Evolutionary conservation across 805 yeast genomes (phyloP), one percentile per base, ranked within the genome.

Genomic region (Starmerella cellae): DNA sequence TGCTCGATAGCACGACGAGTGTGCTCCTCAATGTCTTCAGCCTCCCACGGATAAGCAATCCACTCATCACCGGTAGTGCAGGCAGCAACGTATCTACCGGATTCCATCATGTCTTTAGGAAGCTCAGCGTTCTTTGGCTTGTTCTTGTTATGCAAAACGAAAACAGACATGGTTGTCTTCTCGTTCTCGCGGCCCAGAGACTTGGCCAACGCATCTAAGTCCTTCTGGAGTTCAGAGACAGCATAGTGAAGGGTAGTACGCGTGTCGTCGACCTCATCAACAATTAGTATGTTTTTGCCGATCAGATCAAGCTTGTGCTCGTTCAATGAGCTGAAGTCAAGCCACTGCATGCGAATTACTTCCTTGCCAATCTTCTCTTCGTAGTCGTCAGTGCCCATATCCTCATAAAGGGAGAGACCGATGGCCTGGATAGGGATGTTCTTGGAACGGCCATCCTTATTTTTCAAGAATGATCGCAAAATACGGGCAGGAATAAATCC

Each of bases 401-500:
- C 91, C 65, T 88, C 98, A 60, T 88, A 88, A 42, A 88, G 69
- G 1, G 96, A 84, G 52, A 88, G 70, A 27, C 91, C 93, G 53
- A 88, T 83, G 37, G 98, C 96, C 76, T 87, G 88, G 57, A 88
- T 84, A 56, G 94, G 79, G 47, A 85, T 79, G 55, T 87, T 88
- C 42, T 42, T 42, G 46, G 78, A 68, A 46, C 94, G 94, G 24
- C 81, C 82, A 17, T 48, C 54, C 29, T 44, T 43, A 27, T 42
- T 28, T 63, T 87, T 88, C 53, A 88, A 68, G 63, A 88, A 91
- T 2, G 97, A 78, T 62, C 98, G 76, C 60, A 88, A 71, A 64
- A 91, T 91, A 61, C 98, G 76, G 8, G 98, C 96, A 22, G 97
- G 98, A 45, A 88, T 91, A 62, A 88, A 83, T 2, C 97, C 98